Base-by-base conservation (phyloP, 495 filamentous ascomycete genomes). In the Aspergillus nidulans region DNA sequence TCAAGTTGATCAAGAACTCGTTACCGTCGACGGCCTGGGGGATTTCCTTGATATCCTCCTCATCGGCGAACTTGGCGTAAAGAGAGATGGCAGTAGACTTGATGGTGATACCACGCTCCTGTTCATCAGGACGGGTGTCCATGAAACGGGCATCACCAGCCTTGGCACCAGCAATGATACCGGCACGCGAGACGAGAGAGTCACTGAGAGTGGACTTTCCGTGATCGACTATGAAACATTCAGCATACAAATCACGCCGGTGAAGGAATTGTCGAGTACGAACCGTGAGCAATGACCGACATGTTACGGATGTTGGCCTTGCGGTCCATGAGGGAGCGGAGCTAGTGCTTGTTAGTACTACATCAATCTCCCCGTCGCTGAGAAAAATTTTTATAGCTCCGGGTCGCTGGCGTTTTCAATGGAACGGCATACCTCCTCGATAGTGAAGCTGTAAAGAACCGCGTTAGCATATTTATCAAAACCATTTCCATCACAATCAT, bases 1-100 rank as follows among this genome's bases (percentile, higher is more conserved):
- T 99, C 83, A 99, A 81, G 85, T 99, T 99, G 84, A 99, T 92
- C 84, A 99, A 83, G 85, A 99, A 99, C 74, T 97, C 90, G 73
- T 82, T 79, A 76, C 95, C 92, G 54, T 90, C 84, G 59, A 88
- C 84, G 75, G 87, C 85, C 80, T 95, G 86, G 63, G 88, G 85
- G 60, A 97, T 89, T 70, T 99, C 94, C 84, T 97, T 97, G 45
- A 96, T 66, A 73, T 97, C 94, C 60, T 96, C 94, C 47, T 82
- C 79, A 60, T 88, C 85, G 48, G 81, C 75, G 56, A 97, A 81
- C 65, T 85, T 81, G 67, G 90, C 91, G 79, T 96, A 99, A 56
- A 99, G 84, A 63, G 94, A 97, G 80, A 99, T 99, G 70, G 94
- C 95, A 47, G 94, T 99, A 50, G 94, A 99, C 86, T 99, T 99